Evolutionary conservation across 2,329 filamentous ascomycete genomes (phyloP).

Genomic region (Fusarium brachygibbosum): DNA sequence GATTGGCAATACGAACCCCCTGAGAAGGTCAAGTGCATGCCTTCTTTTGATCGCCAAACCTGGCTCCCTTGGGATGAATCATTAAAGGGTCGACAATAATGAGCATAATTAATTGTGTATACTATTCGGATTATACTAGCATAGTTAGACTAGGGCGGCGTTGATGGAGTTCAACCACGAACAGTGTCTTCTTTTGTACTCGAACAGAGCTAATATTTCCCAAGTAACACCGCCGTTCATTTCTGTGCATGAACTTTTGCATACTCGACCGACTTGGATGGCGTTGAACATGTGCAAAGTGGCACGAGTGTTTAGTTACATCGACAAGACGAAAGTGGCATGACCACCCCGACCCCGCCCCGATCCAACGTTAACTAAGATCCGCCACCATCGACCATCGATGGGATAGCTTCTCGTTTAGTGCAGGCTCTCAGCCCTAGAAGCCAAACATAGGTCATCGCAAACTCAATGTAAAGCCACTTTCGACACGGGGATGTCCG

Average conservation of each 20-base stretch:
- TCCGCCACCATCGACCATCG: slow-evolving; percentile 4
- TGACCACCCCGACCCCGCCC: background rate
- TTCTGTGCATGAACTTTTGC: background rate
- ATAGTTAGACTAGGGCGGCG: slow-evolving; percentile 19
- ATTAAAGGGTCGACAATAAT: slow-evolving; percentile 11
- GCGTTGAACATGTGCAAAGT: background rate
- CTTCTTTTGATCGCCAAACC: slow-evolving; percentile 56
- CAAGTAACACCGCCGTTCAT: background rate
- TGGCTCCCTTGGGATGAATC: slow-evolving; percentile 57
- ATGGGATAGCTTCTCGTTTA: background rate
- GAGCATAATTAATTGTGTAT: slow-evolving; percentile 4
- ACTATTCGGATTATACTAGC: slow-evolving; percentile 6
- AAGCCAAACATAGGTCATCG: slow-evolving; percentile 14
- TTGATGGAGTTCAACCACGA: slow-evolving; percentile 27
- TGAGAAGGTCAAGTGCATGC: slow-evolving; percentile 63
- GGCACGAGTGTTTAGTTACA: slow-evolving; percentile 8
- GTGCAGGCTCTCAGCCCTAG: slow-evolving; percentile 1
- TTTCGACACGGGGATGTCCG: slow-evolving; percentile 10
- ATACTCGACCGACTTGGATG: background rate
- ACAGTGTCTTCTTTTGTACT: background rate
- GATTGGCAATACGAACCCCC: slow-evolving; percentile 61
- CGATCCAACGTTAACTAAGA: slow-evolving; percentile 7
- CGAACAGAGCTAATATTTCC: background rate
- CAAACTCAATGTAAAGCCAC: slow-evolving; percentile 13
- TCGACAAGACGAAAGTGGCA: slow-evolving; percentile 1